These are phyloP conservation scores for Isoetes taiwanensis DNA, from an alignment of 75 land plant genomes.

Conservation along the genomic window DNA sequence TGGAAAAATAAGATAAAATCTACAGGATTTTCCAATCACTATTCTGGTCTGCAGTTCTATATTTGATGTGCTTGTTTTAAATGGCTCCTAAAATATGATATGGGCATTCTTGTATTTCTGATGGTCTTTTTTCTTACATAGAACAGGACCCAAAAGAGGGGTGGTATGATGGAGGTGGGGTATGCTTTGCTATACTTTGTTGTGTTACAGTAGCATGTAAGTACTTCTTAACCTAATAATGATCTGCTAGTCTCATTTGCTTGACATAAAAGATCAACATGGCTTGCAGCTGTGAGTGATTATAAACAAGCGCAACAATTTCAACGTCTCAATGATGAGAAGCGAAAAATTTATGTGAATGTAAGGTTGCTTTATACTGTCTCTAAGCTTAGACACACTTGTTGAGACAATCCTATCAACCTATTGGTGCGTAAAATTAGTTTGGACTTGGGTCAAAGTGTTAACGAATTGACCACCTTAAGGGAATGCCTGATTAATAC, in stretches of 20 bases:
- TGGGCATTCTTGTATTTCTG: neutral
- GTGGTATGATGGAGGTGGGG: slow-evolving; percentile 5
- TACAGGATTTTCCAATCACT: too few species aligned
- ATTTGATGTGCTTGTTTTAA: too few species aligned
- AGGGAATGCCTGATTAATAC: too few species aligned
- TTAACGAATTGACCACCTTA: too few species aligned
- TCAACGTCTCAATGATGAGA: slow-evolving; percentile 1
- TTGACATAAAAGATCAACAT: neutral
- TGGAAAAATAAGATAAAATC: too few species aligned
- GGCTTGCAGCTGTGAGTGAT: neutral
- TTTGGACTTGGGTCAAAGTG: too few species aligned
- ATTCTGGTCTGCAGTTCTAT: too few species aligned
- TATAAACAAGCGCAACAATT: slow-evolving; percentile 2
- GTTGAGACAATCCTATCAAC: too few species aligned
- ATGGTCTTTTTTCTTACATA: neutral
- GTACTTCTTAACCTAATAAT: neutral
- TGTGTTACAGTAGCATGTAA: slow-evolving; percentile 5
- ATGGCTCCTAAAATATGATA: too few species aligned
- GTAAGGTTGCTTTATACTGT: neutral
- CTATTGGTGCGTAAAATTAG: too few species aligned
- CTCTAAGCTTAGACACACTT: too few species aligned
- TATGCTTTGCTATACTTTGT: neutral
- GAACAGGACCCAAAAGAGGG: neutral
- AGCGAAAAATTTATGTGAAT: neutral
- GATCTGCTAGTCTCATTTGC: too few species aligned